These are phyloP conservation scores for Westerdykella ornata DNA, from an alignment of 2,329 filamentous ascomycete species.

Conservation along the genomic window DNA sequence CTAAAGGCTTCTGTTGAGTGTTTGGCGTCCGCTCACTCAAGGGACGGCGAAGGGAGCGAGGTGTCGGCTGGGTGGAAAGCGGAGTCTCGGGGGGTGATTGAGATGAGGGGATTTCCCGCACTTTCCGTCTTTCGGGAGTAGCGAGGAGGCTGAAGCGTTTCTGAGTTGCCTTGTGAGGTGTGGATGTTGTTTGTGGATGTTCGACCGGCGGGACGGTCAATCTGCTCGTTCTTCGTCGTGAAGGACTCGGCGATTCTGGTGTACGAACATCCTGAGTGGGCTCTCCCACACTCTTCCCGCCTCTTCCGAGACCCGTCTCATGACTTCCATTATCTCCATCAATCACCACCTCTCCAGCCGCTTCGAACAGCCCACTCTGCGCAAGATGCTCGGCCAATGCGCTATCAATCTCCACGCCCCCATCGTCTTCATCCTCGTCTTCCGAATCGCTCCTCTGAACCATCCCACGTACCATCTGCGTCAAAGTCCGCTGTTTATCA, in stretches of 20 bases:
- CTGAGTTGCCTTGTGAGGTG: conserved; percentile 6
- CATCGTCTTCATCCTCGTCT: conserved; percentile 10
- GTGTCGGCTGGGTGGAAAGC: conserved; percentile 23
- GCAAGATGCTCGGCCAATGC: conserved; percentile 15
- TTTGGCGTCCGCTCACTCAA: conserved; percentile 14
- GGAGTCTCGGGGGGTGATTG: conserved; percentile 30
- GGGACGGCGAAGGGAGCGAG: conserved; percentile 10
- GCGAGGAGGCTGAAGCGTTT: conserved; percentile 24
- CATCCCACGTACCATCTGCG: conserved; percentile 31
- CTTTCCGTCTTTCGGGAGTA: conserved; percentile 28
- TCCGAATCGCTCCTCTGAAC: conserved; percentile 15
- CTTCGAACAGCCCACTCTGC: conserved; percentile 12
- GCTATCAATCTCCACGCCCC: conserved; percentile 10
- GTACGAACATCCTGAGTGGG: conserved; percentile 26
- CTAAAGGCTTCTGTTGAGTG: conserved; percentile 3
- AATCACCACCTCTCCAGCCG: background rate
- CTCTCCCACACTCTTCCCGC: too few species aligned
- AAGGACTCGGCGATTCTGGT: conserved; percentile 8
- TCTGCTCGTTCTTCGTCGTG: conserved; percentile 4
- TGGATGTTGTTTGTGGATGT: background rate
- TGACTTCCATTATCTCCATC: background rate
- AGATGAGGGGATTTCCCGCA: conserved; percentile 32
- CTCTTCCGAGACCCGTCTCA: too few species aligned
- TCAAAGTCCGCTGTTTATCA: conserved; percentile 26
- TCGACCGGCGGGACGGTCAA: background rate